phyloP scores from a whole-genome alignment of 164 flowering plant genomes.

The Vitis vinifera region DNA sequence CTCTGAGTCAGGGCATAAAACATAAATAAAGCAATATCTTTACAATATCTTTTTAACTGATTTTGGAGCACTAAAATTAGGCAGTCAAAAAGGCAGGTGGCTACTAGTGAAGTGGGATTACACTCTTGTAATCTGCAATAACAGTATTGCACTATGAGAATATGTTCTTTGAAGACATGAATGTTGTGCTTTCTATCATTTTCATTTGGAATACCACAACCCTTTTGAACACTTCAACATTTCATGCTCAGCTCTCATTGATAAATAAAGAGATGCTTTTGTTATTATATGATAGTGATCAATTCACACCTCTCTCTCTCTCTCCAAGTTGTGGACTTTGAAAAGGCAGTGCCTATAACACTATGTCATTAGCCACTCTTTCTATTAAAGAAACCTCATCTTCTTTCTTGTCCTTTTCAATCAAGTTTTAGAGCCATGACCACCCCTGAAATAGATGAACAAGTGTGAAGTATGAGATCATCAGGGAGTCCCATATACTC shows the following conservation, averaged over 20 bases:
- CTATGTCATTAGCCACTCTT: neutral
- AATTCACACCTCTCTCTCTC: neutral
- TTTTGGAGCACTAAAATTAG: neutral
- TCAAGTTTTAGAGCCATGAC: too few relatives aligned
- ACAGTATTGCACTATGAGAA: neutral
- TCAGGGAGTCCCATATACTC: too few relatives aligned
- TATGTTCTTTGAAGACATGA: neutral
- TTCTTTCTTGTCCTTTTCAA: neutral
- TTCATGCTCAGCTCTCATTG: neutral
- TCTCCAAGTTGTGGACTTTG: neutral
- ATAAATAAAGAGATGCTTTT: neutral
- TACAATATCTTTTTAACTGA: too few relatives aligned
- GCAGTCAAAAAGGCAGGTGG: neutral
- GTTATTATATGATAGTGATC: neutral
- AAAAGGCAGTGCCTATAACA: neutral
- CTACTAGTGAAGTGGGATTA: neutral
- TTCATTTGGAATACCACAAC: neutral
- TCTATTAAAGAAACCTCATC: neutral
- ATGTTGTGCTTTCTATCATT: slow-evolving; percentile 7
- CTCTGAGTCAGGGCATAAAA: too few relatives aligned
- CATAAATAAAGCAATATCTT: neutral
- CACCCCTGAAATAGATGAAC: too few relatives aligned
- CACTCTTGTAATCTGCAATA: neutral
- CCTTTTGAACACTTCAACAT: neutral
- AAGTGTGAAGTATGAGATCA: too few relatives aligned